Evolutionary conservation across 2,329 filamentous ascomycete species (phyloP).

Genomic region (Trichoderma breve): DNA sequence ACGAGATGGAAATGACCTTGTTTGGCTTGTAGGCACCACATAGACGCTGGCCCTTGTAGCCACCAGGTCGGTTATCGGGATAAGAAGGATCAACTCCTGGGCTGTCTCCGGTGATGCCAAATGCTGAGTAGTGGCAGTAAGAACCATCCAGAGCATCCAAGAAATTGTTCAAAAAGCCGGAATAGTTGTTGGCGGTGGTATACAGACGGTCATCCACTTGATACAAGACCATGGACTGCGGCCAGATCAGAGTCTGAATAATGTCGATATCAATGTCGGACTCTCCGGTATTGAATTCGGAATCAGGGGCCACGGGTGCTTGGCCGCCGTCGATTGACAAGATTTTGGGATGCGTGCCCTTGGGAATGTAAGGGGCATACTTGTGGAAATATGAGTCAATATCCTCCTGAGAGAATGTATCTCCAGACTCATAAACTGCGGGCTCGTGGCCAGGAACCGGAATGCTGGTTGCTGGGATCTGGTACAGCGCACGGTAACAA

Average conservation of each 20-base stretch:
- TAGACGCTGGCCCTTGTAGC: constrained; percentile 44
- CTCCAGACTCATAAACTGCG: constrained; percentile 49
- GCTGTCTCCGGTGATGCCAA: constrained; percentile 27
- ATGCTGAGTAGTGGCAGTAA: constrained; percentile 51
- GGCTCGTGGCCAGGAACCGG: constrained; percentile 51
- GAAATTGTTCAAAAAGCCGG: constrained; percentile 42
- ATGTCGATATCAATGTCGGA: constrained; percentile 51
- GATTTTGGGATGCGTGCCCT: constrained; percentile 43
- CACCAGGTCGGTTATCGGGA: constrained; percentile 45
- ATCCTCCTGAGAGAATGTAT: constrained; percentile 50
- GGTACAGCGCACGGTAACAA: constrained; percentile 50
- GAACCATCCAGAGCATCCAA: constrained; percentile 51
- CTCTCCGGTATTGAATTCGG: constrained; percentile 39
- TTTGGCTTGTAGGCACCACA: constrained; percentile 34
- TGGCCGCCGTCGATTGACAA: constrained; percentile 45
- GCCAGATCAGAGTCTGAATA: constrained; percentile 49
- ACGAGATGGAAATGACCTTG: constrained; percentile 42
- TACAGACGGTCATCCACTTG: constrained; percentile 47
- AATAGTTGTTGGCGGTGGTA: constrained; percentile 41
- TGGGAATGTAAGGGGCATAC: constrained; percentile 41
- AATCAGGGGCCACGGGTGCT: constrained; percentile 37
- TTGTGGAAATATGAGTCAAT: constrained; percentile 46
- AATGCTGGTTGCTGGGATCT: constrained; percentile 42
- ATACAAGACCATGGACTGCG: constrained; percentile 46
- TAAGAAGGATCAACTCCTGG: constrained; percentile 45